Percentiles rank a stretch among this genome's conserved stretches.
Conservation (phyloP, 192 early-diverging fungal species). For the Paraglomus brasilianum region DNA sequence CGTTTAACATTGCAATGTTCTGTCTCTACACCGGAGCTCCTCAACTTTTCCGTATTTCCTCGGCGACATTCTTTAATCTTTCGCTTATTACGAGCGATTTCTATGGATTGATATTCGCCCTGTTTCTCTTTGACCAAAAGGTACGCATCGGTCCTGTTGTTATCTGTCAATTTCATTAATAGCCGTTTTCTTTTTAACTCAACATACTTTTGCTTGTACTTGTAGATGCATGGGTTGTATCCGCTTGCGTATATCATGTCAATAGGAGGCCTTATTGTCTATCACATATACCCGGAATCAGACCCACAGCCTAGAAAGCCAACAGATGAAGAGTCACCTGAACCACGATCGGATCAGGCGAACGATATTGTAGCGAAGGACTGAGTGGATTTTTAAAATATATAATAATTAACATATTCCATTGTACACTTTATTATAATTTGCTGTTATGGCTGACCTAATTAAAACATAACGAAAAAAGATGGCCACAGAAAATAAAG, state of each 20-base stretch:
- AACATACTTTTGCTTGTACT: background rate
- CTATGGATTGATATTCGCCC: constrained; percentile 73
- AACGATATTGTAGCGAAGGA: no score
- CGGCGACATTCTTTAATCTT: constrained; percentile 76
- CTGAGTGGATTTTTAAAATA: no score
- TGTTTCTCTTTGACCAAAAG: constrained; percentile 63
- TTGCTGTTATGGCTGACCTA: no score
- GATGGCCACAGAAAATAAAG: no score
- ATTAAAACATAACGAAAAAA: no score
- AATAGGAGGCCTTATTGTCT: constrained; percentile 64
- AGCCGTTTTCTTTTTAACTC: background rate
- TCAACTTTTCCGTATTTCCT: constrained; percentile 68
- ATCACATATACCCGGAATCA: constrained; percentile 60
- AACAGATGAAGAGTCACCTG: constrained; percentile 6
- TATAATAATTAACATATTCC: no score
- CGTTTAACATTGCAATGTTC: constrained; percentile 70
- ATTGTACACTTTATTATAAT: no score
- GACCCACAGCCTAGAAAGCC: constrained; percentile 49
- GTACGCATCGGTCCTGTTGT: constrained; percentile 37
- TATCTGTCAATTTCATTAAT: background rate
- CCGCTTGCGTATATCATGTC: constrained; percentile 67
- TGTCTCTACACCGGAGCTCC: constrained; percentile 68
- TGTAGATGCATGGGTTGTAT: constrained; percentile 53
- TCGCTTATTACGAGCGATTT: constrained; percentile 78
- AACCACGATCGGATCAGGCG: background rate